Evolutionary conservation across 2,329 filamentous ascomycete genomes (phyloP), one percentile per base, ranked within the genome.

Genomic region (Westerdykella sp.): DNA sequence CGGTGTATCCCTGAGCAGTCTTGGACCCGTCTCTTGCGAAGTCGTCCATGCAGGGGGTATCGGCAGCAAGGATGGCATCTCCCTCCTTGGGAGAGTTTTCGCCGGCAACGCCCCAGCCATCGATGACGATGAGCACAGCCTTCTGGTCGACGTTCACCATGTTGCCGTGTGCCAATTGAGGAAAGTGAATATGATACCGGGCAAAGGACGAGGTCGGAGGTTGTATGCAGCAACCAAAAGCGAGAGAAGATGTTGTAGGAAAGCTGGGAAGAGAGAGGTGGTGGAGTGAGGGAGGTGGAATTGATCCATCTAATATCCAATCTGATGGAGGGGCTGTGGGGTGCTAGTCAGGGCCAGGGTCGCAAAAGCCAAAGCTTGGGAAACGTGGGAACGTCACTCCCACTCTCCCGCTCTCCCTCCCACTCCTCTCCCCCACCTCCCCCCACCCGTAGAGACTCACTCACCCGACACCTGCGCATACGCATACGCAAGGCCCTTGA

Each of bases 1-100:
- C 83, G 52, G 87, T 88, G 73, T 84, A 98, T 49, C 90, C 90
- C 60, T 91, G 83, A 25, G 83, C 74, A 52, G 83, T 85, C 69
- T 85, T 82, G 63, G 84, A 86, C 58, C 74, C 75, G 43, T 74
- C 62, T 42, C 75, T 74, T 44, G 73, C 73, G 68, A 98, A 90
- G 48, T 80, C 81, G 70, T 96, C 91, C 93, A 98, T 98, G 67
- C 85, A 81, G 37, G 93, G 93, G 45, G 93, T 97, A 54, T 95
- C 78, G 57, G 91, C 93, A 51, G 87, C 87, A 58, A 90, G 83
- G 68, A 98, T 97, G 65, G 93, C 93, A 75, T 98, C 91, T 70
- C 93, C 91, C 70, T 95, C 70, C 62, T 87, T 85, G 60, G 85
- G 86, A 44, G 89, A 94, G 46, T 83, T 73, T 55, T 84, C 83